phyloP scores from a whole-genome alignment of 768 basidiomycete genomes.

The Pluteus cervinus region DNA sequence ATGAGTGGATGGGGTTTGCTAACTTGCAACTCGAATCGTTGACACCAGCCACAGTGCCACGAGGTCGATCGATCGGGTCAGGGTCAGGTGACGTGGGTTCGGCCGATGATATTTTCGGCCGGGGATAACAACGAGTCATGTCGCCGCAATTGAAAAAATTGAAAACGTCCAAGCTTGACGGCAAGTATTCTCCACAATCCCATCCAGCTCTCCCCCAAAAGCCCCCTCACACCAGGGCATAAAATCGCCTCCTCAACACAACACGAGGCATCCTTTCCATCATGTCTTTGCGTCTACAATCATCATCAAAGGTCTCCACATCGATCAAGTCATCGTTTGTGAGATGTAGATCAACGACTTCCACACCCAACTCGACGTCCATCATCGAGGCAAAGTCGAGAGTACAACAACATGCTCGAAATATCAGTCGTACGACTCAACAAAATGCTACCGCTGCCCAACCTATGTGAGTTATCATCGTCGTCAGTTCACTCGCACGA shows the following conservation, averaged over 20 bases:
- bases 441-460: slow-evolving; percentile 58
- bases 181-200: no score
- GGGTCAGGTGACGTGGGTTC: slow-evolving; percentile 1
- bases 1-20: no score
- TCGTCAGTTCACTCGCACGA: background rate
- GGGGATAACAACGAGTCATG: slow-evolving; percentile 6
- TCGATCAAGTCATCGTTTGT: slow-evolving; percentile 21
- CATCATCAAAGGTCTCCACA: no score
- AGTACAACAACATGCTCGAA: slow-evolving; percentile 71
- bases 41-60: no score
- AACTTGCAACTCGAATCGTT: no score
- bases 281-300: no score
- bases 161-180: no score
- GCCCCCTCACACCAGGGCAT: no score
- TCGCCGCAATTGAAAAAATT: slow-evolving; percentile 4
- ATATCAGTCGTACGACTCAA: slow-evolving; percentile 63
- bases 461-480: slow-evolving; percentile 41
- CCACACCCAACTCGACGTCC: slow-evolving; percentile 28
- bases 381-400: slow-evolving; percentile 79
- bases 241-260: no score
- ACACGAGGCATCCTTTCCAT: no score
- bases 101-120: slow-evolving; percentile 4
- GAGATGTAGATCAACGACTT: slow-evolving; percentile 46
- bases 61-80: no score
- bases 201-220: slow-evolving; percentile 15